phyloP scores from a whole-genome alignment of 257 asterid species.

The Lycium barbarum region DNA sequence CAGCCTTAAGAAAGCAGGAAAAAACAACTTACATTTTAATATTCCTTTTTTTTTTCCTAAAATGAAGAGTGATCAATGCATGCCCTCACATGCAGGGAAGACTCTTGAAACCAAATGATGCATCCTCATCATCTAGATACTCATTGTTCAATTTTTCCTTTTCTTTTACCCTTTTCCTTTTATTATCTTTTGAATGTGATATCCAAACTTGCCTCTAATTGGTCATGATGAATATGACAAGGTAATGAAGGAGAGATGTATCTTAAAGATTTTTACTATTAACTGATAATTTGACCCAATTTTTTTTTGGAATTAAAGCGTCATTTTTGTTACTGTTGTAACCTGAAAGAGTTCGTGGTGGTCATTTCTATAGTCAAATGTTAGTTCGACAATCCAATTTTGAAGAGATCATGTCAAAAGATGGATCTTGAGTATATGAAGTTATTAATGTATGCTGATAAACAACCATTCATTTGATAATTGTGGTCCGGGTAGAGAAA shows the following conservation, averaged over 20 bases:
- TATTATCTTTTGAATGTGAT: not conserved
- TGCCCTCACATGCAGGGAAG: slow-evolving; percentile 3
- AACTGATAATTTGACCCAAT: too few relatives aligned
- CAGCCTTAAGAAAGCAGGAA: slow-evolving; percentile 20
- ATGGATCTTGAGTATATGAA: too few relatives aligned
- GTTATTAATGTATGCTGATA: too few relatives aligned
- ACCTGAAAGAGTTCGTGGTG: too few relatives aligned
- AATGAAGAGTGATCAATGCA: not conserved
- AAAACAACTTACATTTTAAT: slow-evolving; percentile 17
- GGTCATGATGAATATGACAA: not conserved
- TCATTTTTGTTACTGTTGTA: too few relatives aligned
- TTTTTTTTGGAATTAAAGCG: too few relatives aligned
- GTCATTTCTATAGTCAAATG: too few relatives aligned
- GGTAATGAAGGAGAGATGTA: not conserved
- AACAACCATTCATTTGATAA: too few relatives aligned
- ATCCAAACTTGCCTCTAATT: not conserved
- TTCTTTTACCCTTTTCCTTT: not conserved
- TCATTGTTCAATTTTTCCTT: not conserved
- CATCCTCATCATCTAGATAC: not conserved
- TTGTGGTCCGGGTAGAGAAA: too few relatives aligned
- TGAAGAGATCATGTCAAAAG: too few relatives aligned
- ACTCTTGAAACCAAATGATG: not conserved
- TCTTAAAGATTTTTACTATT: too few relatives aligned
- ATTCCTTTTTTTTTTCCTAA: not conserved
- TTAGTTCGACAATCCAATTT: too few relatives aligned